Percentiles rank a stretch among this genome's conserved stretches.
phyloP scores from a whole-genome alignment of 305 asterid species.

The Lippia alba region DNA sequence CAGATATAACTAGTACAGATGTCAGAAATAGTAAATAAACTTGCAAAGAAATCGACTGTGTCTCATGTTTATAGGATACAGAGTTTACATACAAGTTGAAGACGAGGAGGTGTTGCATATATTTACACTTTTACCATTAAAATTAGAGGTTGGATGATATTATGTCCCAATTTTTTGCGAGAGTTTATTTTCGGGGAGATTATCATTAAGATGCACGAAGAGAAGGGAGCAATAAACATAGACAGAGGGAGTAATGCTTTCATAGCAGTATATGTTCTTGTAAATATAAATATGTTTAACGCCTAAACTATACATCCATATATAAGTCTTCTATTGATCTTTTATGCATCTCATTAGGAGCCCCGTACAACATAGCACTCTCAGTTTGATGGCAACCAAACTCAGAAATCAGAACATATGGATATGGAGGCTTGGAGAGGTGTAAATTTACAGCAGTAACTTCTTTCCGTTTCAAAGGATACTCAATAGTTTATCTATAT shows the following conservation, averaged over 20 bases:
- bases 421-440: constrained; percentile 19
- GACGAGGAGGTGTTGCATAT: neutral
- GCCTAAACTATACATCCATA: neutral
- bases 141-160: neutral
- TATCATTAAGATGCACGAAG: neutral
- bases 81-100: constrained; percentile 9
- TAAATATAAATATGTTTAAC: constrained; percentile 1
- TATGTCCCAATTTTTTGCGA: neutral
- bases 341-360: constrained; percentile 1
- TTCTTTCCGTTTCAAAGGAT: constrained; percentile 13
- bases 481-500: constrained; percentile 28
- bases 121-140: neutral
- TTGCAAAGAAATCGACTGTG: neutral
- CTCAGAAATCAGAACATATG: neutral
- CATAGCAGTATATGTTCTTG: neutral
- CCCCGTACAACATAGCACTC: constrained; percentile 9
- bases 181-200: neutral
- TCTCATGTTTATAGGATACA: neutral
- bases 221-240: constrained; percentile 8
- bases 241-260: constrained; percentile 3
- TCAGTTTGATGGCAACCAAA: neutral
- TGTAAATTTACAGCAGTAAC: constrained; percentile 3
- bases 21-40: constrained; percentile 15
- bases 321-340: neutral
- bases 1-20: constrained; percentile 10